phyloP scores from a whole-genome alignment of 805 yeast genomes.

The Pichia thaimueangensis region DNA sequence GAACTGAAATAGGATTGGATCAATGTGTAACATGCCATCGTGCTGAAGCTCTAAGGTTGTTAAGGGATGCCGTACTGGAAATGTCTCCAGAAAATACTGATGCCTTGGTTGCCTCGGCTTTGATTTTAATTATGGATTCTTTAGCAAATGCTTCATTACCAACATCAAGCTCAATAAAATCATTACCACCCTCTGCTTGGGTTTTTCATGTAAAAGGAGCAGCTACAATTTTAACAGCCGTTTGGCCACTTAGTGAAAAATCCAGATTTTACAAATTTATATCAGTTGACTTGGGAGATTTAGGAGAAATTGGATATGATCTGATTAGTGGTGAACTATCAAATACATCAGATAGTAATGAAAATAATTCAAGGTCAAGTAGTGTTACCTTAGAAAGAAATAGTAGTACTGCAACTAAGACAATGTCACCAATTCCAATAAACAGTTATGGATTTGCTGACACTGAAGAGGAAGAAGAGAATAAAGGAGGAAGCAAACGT shows the following conservation, averaged over 20 bases:
- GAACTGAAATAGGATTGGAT: constrained; percentile 70
- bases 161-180: constrained; percentile 41
- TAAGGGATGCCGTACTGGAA: constrained; percentile 80
- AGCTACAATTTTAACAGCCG: constrained; percentile 90
- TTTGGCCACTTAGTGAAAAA: constrained; percentile 79
- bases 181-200: constrained; percentile 93
- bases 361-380: constrained; percentile 10
- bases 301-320: constrained; percentile 60
- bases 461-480: background rate
- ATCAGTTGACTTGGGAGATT: constrained; percentile 83
- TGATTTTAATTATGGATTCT: constrained; percentile 86
- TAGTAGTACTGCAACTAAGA: constrained; percentile 1
- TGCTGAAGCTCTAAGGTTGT: constrained; percentile 73
- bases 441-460: no score
- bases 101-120: constrained; percentile 87
- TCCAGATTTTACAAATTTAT: constrained; percentile 64
- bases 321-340: constrained; percentile 31
- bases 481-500: background rate
- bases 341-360: constrained; percentile 20
- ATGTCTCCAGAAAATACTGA: constrained; percentile 84
- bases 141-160: constrained; percentile 82
- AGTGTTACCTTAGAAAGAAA: constrained; percentile 5
- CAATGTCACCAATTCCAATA: background rate
- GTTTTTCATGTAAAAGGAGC: constrained; percentile 96
- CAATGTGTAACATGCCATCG: constrained; percentile 81